A percentile compares a stretch with the other conserved stretches of the same genome.
Conservation (phyloP, 2,329 filamentous ascomycete genomes). For the Aspergillus quadricinctus region DNA sequence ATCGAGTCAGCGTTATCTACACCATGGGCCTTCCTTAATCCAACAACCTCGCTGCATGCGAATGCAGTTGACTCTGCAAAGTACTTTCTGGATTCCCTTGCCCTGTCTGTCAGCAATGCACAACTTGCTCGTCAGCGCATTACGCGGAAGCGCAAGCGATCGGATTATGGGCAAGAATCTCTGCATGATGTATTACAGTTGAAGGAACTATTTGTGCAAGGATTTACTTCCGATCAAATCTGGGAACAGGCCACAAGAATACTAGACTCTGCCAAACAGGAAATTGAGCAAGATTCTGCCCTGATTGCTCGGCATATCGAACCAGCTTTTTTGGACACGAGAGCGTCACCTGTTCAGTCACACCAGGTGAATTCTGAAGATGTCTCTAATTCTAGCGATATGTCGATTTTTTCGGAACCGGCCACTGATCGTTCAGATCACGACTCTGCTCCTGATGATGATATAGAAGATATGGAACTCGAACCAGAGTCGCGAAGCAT, state of each 20-base stretch:
- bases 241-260: conserved; percentile 92
- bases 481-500: conserved; percentile 5
- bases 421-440: conserved; percentile 8
- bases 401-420: conserved; percentile 12
- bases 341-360: background rate
- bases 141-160: conserved; percentile 71
- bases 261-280: conserved; percentile 59
- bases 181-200: conserved; percentile 62
- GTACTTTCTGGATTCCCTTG: conserved; percentile 72
- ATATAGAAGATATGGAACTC: conserved; percentile 8
- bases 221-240: conserved; percentile 82
- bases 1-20: conserved; percentile 48
- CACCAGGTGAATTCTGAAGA: conserved; percentile 12
- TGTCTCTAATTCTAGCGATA: conserved; percentile 13
- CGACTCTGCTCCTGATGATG: conserved; percentile 4
- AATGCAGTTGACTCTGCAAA: conserved; percentile 74
- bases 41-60: conserved; percentile 60
- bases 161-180: conserved; percentile 45
- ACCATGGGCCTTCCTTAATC: conserved; percentile 74
- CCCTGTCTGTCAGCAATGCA: conserved; percentile 66
- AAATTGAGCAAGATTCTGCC: conserved; percentile 49
- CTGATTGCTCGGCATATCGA: conserved; percentile 24
- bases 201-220: conserved; percentile 77
- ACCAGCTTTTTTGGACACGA: conserved; percentile 5
- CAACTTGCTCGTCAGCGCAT: conserved; percentile 67